Evolutionary conservation across 2,329 filamentous ascomycete species (phyloP).

Genomic region (Nemania sp.): DNA sequence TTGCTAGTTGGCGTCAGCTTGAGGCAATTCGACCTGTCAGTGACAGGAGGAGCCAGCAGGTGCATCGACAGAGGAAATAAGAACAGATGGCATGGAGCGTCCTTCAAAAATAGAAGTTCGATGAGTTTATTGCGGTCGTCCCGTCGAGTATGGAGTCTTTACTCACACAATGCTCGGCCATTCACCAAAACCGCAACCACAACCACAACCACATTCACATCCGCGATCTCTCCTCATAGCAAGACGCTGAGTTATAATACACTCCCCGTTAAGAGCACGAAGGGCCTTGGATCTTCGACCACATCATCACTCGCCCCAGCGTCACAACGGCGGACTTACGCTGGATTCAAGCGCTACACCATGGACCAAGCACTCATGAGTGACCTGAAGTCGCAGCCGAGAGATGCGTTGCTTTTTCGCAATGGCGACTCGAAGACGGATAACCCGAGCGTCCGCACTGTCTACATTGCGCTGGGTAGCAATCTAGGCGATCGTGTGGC

Average conservation of each 20-base stretch:
- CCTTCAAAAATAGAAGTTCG: slow-evolving; percentile 22
- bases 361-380: slow-evolving; percentile 34
- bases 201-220: background rate
- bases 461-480: slow-evolving; percentile 88
- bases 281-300: background rate
- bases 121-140: slow-evolving; percentile 35
- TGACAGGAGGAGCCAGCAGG: background rate
- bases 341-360: slow-evolving; percentile 27
- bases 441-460: slow-evolving; percentile 48
- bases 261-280: background rate
- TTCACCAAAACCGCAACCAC: slow-evolving; percentile 6
- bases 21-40: background rate
- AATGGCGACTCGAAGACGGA: slow-evolving; percentile 36
- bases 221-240: background rate
- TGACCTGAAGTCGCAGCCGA: slow-evolving; percentile 24
- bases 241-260: slow-evolving; percentile 12
- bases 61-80: background rate
- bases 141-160: slow-evolving; percentile 38
- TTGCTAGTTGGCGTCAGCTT: slow-evolving; percentile 2
- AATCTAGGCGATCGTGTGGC: slow-evolving; percentile 86
- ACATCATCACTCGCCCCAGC: background rate
- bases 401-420: slow-evolving; percentile 24
- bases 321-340: slow-evolving; percentile 16
- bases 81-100: slow-evolving; percentile 20
- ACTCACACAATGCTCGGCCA: slow-evolving; percentile 31